Base-by-base conservation (phyloP, 1,139 yeast species). In the Debaryomyces nepalensis region DNA sequence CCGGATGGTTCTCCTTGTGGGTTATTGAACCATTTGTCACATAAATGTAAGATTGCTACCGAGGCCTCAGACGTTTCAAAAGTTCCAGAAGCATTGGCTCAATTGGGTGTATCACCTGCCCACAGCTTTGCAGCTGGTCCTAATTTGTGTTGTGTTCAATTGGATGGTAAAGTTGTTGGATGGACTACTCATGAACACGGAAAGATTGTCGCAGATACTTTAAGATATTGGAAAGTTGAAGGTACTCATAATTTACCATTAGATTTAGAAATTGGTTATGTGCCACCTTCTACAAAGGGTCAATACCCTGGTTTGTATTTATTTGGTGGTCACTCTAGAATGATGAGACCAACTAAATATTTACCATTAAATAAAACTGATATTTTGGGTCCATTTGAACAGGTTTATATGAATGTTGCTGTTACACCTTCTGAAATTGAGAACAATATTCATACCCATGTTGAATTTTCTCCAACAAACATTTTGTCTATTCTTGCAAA, bases 1-100 rank as follows among this genome's bases (percentile, higher is more conserved):
- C 99, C 99, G 2, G 99, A 93, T 86, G 99, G 99, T 58, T 87
- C 98, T 39, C 99, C 99, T 16, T 93, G 99, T 84, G 99, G 99
- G 70, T 75, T 93, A 63, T 76, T 93, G 57, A 95, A 95, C 68
- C 99, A 93, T 74, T 84, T 93, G 73, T 85, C 99, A 8, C 97
- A 93, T 68, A 89, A 88, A 66, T 93, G 99, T 77, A 77, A 79
- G 56, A 86, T 93, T 49, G 82, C 96, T 4, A 91, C 98, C 7
- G 68, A 70, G 36, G 84, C 82, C 33, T 71, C 84, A 2, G 95
- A 90, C 59, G 93, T 85, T n/a, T 75, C 86, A 6, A 66, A 69
- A 31, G 81, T 93, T 35, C 88, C 96, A 14, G 66, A 68, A 5
- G 77, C 83, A 1, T 74, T 93, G 50, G 79, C 82, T 42, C 73